Evolutionary conservation across 2,329 filamentous ascomycete genomes (phyloP), one percentile per base, ranked within the genome.

Genomic region (Didymella segeticola): DNA sequence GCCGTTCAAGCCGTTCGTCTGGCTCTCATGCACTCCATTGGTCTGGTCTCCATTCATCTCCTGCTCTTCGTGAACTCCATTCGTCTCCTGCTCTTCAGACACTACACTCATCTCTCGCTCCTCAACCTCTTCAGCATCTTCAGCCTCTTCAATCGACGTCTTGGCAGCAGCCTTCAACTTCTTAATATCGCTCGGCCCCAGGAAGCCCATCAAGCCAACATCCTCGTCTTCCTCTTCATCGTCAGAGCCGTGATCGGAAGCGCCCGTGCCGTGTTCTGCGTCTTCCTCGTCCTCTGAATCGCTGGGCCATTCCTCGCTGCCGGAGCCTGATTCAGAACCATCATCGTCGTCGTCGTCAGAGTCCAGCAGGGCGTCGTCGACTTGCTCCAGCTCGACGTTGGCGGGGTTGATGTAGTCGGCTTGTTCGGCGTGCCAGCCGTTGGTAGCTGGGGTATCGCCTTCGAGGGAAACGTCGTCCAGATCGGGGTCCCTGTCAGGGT

Each of bases 361-460:
- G 48, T 76, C 75, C 41, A 78, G 59, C 11, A 78, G 57, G 10
- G 70, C 71, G 38, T 75, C 71, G 43, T 78, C 76, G 14, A 77
- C 76, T 43, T 75, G 67, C 17, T 78, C 77, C 9, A 78, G 62
- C 49, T 75, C 66, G 10, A 77, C 66, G 5, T 62, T 70, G 11
- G 74, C 69, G 15, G 69, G 69, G 52, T 77, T 69, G 37, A 75
- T 70, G 17, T 57, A 69, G 8, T 63, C 47, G 61, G 30, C 15
- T 63, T 60, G 19, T 2, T 64, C 55, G 15, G 62, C 36, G 25
- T 68, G 60, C 45, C 60, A 63, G n/a, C 65, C 66, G 37, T 69
- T 70, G 1, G 62, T 63, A 7, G n/a, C n/a, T 59, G 36, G 8
- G 41, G n/a, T n/a, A n/a, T 26, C n/a, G 56, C 56, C 1, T 55